Evolutionary conservation across 441 rosid species (phyloP).

Genomic region (Arabidopsis hybrid): DNA sequence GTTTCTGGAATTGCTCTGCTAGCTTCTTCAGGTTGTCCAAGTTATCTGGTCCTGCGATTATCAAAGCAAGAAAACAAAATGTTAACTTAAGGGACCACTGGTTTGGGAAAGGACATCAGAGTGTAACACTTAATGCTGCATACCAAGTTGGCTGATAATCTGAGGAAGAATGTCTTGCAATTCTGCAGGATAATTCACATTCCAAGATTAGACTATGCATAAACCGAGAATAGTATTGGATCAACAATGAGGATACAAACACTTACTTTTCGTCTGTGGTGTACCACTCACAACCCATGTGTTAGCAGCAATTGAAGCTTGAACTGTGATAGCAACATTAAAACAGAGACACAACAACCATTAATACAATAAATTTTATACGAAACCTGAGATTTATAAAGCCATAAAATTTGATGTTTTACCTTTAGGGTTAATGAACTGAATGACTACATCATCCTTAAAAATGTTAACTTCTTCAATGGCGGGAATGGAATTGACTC

Average conservation of each 20-base stretch:
- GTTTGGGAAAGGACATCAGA: not conserved
- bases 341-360: slow-evolving; percentile 1
- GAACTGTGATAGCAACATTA: slow-evolving; percentile 53
- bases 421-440: slow-evolving; percentile 82
- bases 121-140: not conserved
- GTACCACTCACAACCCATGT: slow-evolving; percentile 90
- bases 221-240: not conserved
- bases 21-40: slow-evolving; percentile 84
- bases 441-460: slow-evolving; percentile 82
- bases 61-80: not conserved
- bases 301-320: slow-evolving; percentile 86
- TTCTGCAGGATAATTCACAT: slow-evolving; percentile 47
- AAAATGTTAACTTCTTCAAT: slow-evolving; percentile 91
- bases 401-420: not conserved
- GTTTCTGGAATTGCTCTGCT: slow-evolving; percentile 89
- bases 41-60: slow-evolving; percentile 71
- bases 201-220: not conserved
- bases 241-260: not conserved
- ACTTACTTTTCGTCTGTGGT: slow-evolving; percentile 82
- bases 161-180: slow-evolving; percentile 85
- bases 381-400: not conserved
- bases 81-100: not conserved
- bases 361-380: not conserved
- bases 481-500: slow-evolving; percentile 80
- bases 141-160: slow-evolving; percentile 79